Conservation (phyloP, 2,329 filamentous ascomycete genomes). For the Penicillium fuscoglaucum region DNA sequence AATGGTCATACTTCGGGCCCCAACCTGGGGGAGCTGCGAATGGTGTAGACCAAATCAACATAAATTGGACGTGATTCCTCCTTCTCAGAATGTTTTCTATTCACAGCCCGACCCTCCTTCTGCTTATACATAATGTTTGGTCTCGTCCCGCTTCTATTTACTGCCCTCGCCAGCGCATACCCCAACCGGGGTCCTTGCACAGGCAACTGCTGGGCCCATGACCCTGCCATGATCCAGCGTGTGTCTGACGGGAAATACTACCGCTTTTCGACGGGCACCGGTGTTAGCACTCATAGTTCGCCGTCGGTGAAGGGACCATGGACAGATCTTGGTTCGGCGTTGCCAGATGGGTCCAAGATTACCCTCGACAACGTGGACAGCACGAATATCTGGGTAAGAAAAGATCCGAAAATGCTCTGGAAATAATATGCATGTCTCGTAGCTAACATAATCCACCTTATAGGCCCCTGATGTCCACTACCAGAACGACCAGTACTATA, state of each 20-base stretch:
- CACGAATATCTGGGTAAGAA: conserved; percentile 51
- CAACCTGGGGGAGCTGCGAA: conserved; percentile 1
- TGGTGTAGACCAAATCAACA: conserved; percentile 1
- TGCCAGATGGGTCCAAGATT: conserved; percentile 48
- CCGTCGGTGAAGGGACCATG: conserved; percentile 51
- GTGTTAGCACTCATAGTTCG: conserved; percentile 51
- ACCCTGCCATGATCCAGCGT: conserved; percentile 52
- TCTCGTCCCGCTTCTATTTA: conserved; percentile 23
- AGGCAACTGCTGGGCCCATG: conserved; percentile 45
- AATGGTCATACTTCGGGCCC: conserved; percentile 5
- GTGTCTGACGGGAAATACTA: conserved; percentile 54
- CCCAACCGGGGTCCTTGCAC: conserved; percentile 34
- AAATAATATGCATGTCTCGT: neutral
- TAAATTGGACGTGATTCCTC: conserved; percentile 7
- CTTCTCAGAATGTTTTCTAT: neutral
- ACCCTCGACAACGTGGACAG: conserved; percentile 40
- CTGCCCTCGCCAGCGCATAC: conserved; percentile 31
- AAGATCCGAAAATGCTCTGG: neutral
- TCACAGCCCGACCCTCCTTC: neutral
- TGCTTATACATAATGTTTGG: conserved; percentile 22
- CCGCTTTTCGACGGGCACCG: conserved; percentile 55
- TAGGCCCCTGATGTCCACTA: conserved; percentile 65
- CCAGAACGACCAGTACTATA: conserved; percentile 59
- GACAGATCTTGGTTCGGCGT: conserved; percentile 49
- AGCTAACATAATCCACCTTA: neutral